These are phyloP conservation scores for Hymenoscyphus repandus DNA, from an alignment of 2,329 filamentous ascomycete species.

Conservation along the genomic window DNA sequence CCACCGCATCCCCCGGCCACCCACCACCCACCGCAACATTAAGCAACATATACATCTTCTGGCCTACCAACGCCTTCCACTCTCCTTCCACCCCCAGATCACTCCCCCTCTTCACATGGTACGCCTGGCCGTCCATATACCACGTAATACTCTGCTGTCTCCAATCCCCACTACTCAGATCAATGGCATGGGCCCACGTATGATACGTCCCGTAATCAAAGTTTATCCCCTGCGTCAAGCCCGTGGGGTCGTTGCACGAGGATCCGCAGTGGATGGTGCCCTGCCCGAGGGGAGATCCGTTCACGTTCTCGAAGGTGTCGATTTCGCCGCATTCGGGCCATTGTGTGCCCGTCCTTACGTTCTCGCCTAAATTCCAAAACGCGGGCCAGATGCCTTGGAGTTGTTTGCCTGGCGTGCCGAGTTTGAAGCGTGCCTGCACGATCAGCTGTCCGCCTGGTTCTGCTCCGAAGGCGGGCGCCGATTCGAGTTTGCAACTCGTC, in stretches of 20 bases:
- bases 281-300: slow-evolving; percentile 12
- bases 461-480: slow-evolving; percentile 10
- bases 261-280: slow-evolving; percentile 20
- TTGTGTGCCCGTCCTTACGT: slow-evolving; percentile 10
- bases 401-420: slow-evolving; percentile 11
- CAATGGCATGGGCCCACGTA: slow-evolving; percentile 21
- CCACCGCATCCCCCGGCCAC: slow-evolving; percentile 13
- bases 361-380: slow-evolving; percentile 20
- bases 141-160: slow-evolving; percentile 20
- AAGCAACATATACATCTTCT: slow-evolving; percentile 14
- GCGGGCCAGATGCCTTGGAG: slow-evolving; percentile 25
- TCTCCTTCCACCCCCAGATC: slow-evolving; percentile 14
- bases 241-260: slow-evolving; percentile 15
- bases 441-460: slow-evolving; percentile 16
- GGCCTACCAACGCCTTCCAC: slow-evolving; percentile 13
- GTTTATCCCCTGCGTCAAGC: slow-evolving; percentile 4
- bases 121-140: slow-evolving; percentile 20
- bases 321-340: slow-evolving; percentile 24
- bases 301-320: slow-evolving; percentile 24
- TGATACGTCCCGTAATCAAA: slow-evolving; percentile 18
- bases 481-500: slow-evolving; percentile 23
- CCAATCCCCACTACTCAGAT: slow-evolving; percentile 17
- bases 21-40: slow-evolving; percentile 22
- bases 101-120: slow-evolving; percentile 10
- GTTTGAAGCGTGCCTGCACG: slow-evolving; percentile 18